phyloP scores from a whole-genome alignment of 768 basidiomycete species.

The Lactarius pseudohatsudake region DNA sequence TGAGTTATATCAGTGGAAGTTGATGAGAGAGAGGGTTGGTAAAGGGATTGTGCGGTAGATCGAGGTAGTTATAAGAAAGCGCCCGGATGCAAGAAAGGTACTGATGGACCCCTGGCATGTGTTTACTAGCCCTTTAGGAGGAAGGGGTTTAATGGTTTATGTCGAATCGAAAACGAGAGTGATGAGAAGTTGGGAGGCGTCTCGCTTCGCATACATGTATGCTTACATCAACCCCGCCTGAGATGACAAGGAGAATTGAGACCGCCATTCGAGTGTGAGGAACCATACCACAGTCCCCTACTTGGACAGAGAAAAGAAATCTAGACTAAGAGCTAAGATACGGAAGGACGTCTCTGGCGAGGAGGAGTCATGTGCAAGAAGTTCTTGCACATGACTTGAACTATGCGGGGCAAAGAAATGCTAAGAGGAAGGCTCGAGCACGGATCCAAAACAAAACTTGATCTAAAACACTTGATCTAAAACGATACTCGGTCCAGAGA shows the following conservation, averaged over 20 bases:
- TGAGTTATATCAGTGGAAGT: not conserved
- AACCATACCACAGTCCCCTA: too few species aligned
- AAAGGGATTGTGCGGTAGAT: not conserved
- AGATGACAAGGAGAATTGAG: not conserved
- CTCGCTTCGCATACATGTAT: not conserved
- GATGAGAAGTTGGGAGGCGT: not conserved
- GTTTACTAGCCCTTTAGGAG: not conserved
- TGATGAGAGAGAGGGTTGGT: not conserved
- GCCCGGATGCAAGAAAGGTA: not conserved
- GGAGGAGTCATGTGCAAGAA: too few species aligned
- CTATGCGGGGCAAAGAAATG: too few species aligned
- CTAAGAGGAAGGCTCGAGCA: not conserved
- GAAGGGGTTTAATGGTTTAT: not conserved
- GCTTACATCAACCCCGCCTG: not conserved
- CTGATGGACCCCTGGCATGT: slow-evolving; percentile 9
- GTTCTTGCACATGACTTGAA: too few species aligned
- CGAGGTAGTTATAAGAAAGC: slow-evolving; percentile 13
- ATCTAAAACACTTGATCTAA: too few species aligned
- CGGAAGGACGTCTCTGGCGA: not conserved
- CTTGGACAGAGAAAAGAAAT: too few species aligned
- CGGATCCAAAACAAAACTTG: too few species aligned
- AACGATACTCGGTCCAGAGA: not conserved
- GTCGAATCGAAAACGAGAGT: not conserved
- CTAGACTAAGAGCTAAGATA: not conserved
- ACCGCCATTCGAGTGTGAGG: not conserved